These are phyloP conservation scores for Podila clonocystis DNA, from an alignment of 192 early-diverging fungal genomes.

Conservation along the genomic window DNA sequence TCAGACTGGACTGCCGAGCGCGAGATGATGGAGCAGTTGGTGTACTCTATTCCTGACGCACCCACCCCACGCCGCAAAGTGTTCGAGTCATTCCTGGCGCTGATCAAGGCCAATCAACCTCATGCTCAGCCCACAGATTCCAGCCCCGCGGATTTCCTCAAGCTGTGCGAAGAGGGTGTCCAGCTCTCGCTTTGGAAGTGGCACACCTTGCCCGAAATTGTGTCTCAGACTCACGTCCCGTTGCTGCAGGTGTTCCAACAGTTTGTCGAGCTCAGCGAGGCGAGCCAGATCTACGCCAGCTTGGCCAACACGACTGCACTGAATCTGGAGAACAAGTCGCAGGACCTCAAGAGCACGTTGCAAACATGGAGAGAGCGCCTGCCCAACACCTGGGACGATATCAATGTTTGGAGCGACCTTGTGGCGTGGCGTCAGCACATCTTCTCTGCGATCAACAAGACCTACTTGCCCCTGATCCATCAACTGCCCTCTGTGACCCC, in stretches of 20 bases:
- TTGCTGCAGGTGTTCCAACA: conserved; percentile 96
- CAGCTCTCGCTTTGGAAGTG: conserved; percentile 88
- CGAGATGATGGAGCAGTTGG: conserved; percentile 75
- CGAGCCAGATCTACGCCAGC: conserved; percentile 87
- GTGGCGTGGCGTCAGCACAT: conserved; percentile 99
- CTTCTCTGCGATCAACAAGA: conserved; percentile 95
- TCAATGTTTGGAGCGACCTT: conserved; percentile 97
- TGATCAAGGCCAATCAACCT: conserved; percentile 72
- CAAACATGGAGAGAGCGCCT: conserved; percentile 97
- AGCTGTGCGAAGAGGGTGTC: conserved; percentile 85
- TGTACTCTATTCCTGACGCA: conserved; percentile 63
- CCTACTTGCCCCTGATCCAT: conserved; percentile 85
- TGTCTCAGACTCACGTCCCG: conserved; percentile 87
- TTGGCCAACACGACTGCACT: conserved; percentile 78
- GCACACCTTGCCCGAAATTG: conserved; percentile 88
- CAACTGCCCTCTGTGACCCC: conserved; percentile 65
- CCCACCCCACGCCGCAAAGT: conserved; percentile 79
- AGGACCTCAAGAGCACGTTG: conserved; percentile 89
- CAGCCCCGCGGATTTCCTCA: conserved; percentile 75
- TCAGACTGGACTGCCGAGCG: conserved; percentile 92
- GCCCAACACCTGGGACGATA: conserved; percentile 97
- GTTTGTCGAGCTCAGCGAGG: conserved; percentile 95
- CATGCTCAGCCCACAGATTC: conserved; percentile 57
- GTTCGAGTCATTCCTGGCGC: conserved; percentile 87
- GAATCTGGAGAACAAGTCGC: conserved; percentile 88